phyloP scores from a whole-genome alignment of 2,329 filamentous ascomycete species.

The Capronia coronata region DNA sequence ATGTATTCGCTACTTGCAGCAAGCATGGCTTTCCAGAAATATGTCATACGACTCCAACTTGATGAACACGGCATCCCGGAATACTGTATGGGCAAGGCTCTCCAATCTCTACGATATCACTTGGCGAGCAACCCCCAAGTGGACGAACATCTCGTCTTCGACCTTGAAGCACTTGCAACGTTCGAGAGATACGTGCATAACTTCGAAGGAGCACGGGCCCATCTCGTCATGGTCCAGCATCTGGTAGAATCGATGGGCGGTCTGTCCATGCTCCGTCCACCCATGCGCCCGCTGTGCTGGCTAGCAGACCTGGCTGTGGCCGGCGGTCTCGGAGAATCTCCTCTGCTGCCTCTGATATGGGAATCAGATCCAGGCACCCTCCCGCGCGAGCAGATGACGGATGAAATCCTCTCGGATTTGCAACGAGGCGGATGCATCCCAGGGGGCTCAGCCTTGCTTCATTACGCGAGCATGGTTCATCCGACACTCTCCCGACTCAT shows the following conservation, averaged over 20 bases:
- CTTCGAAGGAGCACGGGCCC: slow-evolving; percentile 17
- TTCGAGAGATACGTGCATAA: slow-evolving; percentile 19
- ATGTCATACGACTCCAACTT: slow-evolving; percentile 8
- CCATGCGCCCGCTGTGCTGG: slow-evolving; percentile 12
- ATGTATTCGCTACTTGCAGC: slow-evolving; percentile 23
- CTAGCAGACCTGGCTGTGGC: slow-evolving; percentile 15
- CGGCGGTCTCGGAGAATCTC: slow-evolving; percentile 8
- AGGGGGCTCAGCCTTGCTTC: slow-evolving; percentile 10
- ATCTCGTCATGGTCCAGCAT: slow-evolving; percentile 19
- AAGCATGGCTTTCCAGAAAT: slow-evolving; percentile 14
- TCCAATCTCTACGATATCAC: slow-evolving; percentile 15
- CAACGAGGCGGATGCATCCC: slow-evolving; percentile 6
- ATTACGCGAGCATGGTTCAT: slow-evolving; percentile 1
- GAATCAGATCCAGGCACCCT: slow-evolving; percentile 12
- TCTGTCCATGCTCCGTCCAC: slow-evolving; percentile 1
- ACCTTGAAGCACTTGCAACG: slow-evolving; percentile 14
- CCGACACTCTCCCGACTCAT: slow-evolving; percentile 3
- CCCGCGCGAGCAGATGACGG: slow-evolving; percentile 5
- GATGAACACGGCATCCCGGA: slow-evolving; percentile 15
- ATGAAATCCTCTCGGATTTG: slow-evolving; percentile 8
- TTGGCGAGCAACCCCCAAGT: slow-evolving; percentile 2
- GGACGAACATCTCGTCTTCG: slow-evolving; percentile 18
- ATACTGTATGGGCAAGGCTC: slow-evolving; percentile 20
- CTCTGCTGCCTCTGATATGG: slow-evolving; percentile 14
- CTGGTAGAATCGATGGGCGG: slow-evolving; percentile 13